Evolutionary conservation across 768 basidiomycete genomes (phyloP), one percentile per base, ranked within the genome.

Genomic region (Mycena filopes): DNA sequence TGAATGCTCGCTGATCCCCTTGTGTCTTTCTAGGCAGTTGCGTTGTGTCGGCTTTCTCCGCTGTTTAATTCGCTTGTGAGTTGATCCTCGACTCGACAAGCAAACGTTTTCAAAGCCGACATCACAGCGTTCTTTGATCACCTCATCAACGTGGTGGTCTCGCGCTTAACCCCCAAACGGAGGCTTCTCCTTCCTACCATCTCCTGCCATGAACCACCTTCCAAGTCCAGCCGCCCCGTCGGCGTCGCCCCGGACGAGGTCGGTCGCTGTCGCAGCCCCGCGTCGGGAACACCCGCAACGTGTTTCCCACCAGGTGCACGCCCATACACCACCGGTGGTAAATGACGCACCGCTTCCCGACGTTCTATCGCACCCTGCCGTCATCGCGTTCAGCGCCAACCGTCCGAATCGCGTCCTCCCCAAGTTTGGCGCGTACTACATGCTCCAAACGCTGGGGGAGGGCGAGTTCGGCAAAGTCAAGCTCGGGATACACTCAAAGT

Each of bases 391-490:
- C 73, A 86, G 86, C 9, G 86, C 90, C 1, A 90, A 92, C 3
- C 94, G 95, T 72, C 93, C 94, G 15, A 84, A 90, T 63, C 87
- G 93, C 26, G 87, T 88, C 29, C 93, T 95, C 46, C 94, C 94
- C 49, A 92, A 90, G 76, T 99, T 99, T 70, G 98, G 98, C 1
- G 94, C 96, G 1, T 99, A 99, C 77, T 83, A 98, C 10, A 85
- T 99, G 48, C 82, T 99, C 20, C 96, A 99, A 77, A 99, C 98
- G 0, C 85, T 99, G 13, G 98, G 98, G 45, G 97, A 99, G 79
- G 97, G 97, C 68, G 97, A 99, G 81, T 98, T 98, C 74, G 96
- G 95, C 51, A 99, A 99, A 77, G 96, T 99, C 80, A 99, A 98
- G 76, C 88, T 99, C 23, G 97, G 97, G 11, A 82, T 99, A 56